Conservation (phyloP, 2,329 filamentous ascomycete species). For the Hypoxylon sp. region DNA sequence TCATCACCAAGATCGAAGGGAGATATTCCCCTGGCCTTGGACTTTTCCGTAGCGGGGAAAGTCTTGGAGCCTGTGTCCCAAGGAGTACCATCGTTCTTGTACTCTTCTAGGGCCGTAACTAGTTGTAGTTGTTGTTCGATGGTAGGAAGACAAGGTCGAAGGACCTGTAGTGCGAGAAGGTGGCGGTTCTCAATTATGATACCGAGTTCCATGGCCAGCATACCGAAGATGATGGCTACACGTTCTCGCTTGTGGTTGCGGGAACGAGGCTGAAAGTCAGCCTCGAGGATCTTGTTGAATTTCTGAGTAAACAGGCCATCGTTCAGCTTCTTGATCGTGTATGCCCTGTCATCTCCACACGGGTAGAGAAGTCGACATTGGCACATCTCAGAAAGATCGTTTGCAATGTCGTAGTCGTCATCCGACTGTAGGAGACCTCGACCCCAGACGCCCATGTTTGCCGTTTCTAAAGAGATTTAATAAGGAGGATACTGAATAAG, state of each 20-base stretch:
- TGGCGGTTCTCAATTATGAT: conserved; percentile 38
- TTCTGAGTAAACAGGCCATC: conserved; percentile 34
- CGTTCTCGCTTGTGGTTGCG: conserved; percentile 38
- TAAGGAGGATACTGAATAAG: background rate
- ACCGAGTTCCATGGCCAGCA: conserved; percentile 44
- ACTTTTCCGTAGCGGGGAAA: background rate
- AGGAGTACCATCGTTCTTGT: conserved; percentile 47
- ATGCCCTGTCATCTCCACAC: conserved; percentile 1
- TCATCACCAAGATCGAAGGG: conserved; percentile 40
- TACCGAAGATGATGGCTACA: conserved; percentile 39
- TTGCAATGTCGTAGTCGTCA: conserved; percentile 43
- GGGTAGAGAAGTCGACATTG: conserved; percentile 25
- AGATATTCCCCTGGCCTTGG: background rate
- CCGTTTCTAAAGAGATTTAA: background rate
- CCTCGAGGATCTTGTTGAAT: conserved; percentile 39
- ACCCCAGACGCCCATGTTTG: conserved; percentile 45
- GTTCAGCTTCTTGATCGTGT: conserved; percentile 35
- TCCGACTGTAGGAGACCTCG: conserved; percentile 44
- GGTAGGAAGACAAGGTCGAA: conserved; percentile 41
- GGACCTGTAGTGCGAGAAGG: conserved; percentile 27
- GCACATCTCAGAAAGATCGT: conserved; percentile 39
- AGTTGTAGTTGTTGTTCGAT: conserved; percentile 48
- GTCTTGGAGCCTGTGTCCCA: conserved; percentile 46
- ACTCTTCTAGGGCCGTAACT: conserved; percentile 42
- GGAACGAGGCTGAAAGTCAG: conserved; percentile 23